Conservation (phyloP, 345 rosid species). For the Salix caprea region DNA sequence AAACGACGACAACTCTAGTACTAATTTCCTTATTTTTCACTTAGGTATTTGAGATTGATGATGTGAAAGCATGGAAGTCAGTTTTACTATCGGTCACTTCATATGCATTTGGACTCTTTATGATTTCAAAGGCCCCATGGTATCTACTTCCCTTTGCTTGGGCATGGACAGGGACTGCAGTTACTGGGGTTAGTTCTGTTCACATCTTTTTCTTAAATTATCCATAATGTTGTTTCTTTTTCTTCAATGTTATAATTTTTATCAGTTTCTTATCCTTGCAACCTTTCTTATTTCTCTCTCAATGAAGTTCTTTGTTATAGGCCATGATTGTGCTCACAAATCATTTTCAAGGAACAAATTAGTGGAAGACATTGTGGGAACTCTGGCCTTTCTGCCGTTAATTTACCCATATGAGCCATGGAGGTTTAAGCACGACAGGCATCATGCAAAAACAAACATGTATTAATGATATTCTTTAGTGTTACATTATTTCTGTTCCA, state of each 20-base stretch:
- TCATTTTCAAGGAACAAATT: conserved; percentile 87
- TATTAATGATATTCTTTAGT: conserved; percentile 22
- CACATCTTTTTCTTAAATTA: background rate
- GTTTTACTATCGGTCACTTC: conserved; percentile 74
- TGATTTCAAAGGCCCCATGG: conserved; percentile 91
- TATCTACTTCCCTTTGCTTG: conserved; percentile 91
- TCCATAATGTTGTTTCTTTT: background rate
- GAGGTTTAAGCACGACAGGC: conserved; percentile 91
- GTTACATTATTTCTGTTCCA: conserved; percentile 2
- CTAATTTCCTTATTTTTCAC: conserved; percentile 10
- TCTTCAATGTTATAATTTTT: background rate
- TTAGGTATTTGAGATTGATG: conserved; percentile 85
- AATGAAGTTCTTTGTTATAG: conserved; percentile 88
- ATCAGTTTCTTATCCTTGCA: conserved; percentile 5
- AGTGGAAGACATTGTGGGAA: conserved; percentile 89
- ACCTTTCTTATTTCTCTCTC: conserved; percentile 19
- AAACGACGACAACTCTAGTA: background rate
- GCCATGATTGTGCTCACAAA: conserved; percentile 97
- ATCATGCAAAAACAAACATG: conserved; percentile 98
- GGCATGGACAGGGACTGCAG: conserved; percentile 97
- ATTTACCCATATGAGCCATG: conserved; percentile 95
- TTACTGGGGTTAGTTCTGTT: conserved; percentile 63
- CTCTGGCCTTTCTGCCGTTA: conserved; percentile 79
- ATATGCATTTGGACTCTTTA: conserved; percentile 68
- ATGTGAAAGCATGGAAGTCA: conserved; percentile 80